phyloP scores from a whole-genome alignment of 2,329 filamentous ascomycete genomes.

The Zalaria sp. region DNA sequence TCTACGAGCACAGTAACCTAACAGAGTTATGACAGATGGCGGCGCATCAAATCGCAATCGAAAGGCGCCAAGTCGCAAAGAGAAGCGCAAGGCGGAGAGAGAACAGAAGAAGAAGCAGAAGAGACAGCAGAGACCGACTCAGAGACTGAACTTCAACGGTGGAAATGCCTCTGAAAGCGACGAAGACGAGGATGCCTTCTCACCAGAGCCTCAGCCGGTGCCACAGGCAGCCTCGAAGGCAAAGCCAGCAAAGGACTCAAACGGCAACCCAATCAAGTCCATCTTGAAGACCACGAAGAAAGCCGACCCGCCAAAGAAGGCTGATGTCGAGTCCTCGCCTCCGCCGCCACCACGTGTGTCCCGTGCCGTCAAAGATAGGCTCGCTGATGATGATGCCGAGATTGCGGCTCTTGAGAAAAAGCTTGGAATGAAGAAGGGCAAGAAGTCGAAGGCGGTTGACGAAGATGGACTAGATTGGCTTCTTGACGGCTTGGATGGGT shows the following conservation, averaged over 20 bases:
- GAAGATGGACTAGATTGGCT: slow-evolving; percentile 76
- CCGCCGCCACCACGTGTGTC: slow-evolving; percentile 15
- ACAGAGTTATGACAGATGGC: slow-evolving; percentile 3
- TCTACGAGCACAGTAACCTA: background rate
- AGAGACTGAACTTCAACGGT: background rate
- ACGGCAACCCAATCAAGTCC: slow-evolving; percentile 18
- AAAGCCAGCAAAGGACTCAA: slow-evolving; percentile 8
- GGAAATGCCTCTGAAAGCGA: slow-evolving; percentile 11
- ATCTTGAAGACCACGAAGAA: slow-evolving; percentile 18
- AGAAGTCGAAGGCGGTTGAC: slow-evolving; percentile 54
- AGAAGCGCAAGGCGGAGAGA: slow-evolving; percentile 50
- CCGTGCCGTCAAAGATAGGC: slow-evolving; percentile 41
- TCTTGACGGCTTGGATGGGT: slow-evolving; percentile 47
- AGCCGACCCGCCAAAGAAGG: slow-evolving; percentile 2
- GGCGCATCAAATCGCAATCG: slow-evolving; percentile 10
- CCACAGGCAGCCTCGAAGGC: slow-evolving; percentile 3
- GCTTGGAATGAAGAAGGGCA: slow-evolving; percentile 67
- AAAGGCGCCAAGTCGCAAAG: slow-evolving; percentile 15
- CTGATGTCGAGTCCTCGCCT: slow-evolving; percentile 2
- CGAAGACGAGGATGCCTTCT: slow-evolving; percentile 17
- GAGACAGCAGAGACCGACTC: slow-evolving; percentile 4
- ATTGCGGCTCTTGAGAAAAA: slow-evolving; percentile 81
- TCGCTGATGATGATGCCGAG: slow-evolving; percentile 74
- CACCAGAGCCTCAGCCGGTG: background rate
- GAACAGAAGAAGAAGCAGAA: slow-evolving; percentile 42